phyloP scores from a whole-genome alignment of 257 asterid species.

The Euphrasia confusa region DNA sequence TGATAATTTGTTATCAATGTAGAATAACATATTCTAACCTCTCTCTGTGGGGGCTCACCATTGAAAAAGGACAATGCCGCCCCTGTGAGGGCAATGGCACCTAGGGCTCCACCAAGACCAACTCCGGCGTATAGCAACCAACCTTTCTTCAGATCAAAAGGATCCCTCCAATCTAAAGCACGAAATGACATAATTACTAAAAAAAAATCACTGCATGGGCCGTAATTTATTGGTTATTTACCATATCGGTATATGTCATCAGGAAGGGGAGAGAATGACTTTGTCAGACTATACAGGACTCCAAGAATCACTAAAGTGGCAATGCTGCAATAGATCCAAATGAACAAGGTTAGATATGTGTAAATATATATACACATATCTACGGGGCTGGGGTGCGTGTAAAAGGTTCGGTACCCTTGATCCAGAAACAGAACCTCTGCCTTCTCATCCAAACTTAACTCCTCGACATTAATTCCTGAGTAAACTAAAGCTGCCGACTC shows the following conservation, averaged over 20 bases:
- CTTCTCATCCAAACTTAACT: conserved; percentile 79
- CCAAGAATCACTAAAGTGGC: conserved; percentile 78
- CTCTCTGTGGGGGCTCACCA: conserved; percentile 78
- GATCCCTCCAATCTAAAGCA: conserved; percentile 71
- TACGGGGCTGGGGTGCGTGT: too few relatives aligned
- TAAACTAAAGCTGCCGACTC: conserved; percentile 73
- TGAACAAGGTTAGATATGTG: conserved; percentile 23
- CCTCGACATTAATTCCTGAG: conserved; percentile 58
- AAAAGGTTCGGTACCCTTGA: conserved; percentile 53
- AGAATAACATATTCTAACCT: conserved; percentile 49
- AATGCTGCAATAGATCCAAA: conserved; percentile 43
- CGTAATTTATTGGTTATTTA: conserved; percentile 26
- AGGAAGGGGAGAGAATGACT: conserved; percentile 82
- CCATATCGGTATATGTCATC: conserved; percentile 88
- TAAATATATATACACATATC: not conserved
- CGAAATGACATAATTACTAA: conserved; percentile 17
- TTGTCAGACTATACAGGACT: conserved; percentile 77
- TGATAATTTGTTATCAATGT: not conserved
- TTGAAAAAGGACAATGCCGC: conserved; percentile 60
- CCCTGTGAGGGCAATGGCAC: conserved; percentile 74
- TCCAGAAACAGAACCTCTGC: conserved; percentile 79
- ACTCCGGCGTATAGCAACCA: conserved; percentile 95
- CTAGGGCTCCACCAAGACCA: conserved; percentile 83
- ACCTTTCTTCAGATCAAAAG: conserved; percentile 78
- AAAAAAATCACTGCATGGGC: conserved; percentile 1